phyloP scores from a whole-genome alignment of 805 yeast genomes.

The Candida takata region DNA sequence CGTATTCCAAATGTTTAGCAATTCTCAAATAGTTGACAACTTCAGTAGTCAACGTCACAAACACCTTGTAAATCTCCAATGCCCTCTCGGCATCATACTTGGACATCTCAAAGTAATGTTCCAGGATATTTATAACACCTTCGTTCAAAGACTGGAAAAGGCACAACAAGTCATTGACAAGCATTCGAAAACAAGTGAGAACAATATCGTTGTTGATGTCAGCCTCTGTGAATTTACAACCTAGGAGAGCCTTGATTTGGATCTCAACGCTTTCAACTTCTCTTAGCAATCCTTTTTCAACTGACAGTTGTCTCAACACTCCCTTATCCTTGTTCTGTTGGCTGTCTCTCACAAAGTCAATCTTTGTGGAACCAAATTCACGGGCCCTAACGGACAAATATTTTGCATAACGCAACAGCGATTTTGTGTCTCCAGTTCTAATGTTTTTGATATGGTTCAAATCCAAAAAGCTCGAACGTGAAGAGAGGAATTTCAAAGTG shows the following conservation, averaged over 20 bases:
- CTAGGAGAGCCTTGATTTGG: slow-evolving; percentile 70
- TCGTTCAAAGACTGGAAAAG: slow-evolving; percentile 88
- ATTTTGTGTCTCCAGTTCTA: slow-evolving; percentile 40
- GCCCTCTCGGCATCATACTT: slow-evolving; percentile 82
- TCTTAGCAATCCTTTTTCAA: slow-evolving; percentile 75
- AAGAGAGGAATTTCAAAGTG: slow-evolving; percentile 54
- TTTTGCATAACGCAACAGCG: slow-evolving; percentile 58
- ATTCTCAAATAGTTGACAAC: slow-evolving; percentile 83
- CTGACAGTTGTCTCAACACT: slow-evolving; percentile 47
- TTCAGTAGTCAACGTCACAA: slow-evolving; percentile 77
- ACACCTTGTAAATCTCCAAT: slow-evolving; percentile 71
- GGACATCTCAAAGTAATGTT: slow-evolving; percentile 92
- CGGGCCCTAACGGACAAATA: slow-evolving; percentile 64
- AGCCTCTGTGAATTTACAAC: slow-evolving; percentile 67
- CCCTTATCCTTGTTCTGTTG: slow-evolving; percentile 22
- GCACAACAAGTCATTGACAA: slow-evolving; percentile 84
- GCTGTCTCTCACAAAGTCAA: slow-evolving; percentile 77
- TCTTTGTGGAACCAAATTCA: slow-evolving; percentile 55
- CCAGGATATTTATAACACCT: slow-evolving; percentile 89
- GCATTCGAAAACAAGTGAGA: slow-evolving; percentile 75
- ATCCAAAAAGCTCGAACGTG: slow-evolving; percentile 45
- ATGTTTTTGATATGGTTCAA: slow-evolving; percentile 31
- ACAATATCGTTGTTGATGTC: slow-evolving; percentile 83
- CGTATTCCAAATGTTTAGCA: slow-evolving; percentile 82
- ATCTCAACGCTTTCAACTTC: slow-evolving; percentile 80